Base-by-base conservation (phyloP, 1,139 yeast genomes). In the Chernovozyma aurita region DNA sequence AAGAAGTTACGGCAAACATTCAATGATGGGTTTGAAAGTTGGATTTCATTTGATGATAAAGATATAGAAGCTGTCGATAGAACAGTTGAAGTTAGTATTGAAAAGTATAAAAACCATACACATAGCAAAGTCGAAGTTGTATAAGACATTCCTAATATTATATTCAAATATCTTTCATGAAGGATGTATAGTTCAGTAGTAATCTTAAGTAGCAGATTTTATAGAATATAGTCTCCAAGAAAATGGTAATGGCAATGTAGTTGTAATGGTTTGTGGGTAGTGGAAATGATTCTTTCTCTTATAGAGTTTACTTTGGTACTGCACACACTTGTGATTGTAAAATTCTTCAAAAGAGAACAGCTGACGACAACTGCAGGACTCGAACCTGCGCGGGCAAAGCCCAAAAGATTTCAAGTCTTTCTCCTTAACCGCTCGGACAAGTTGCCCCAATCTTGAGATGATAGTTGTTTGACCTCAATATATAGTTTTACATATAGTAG, bases 321-420 rank as follows among this genome's bases (percentile, higher is more conserved):
- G 22, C 22, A 20, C 6, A 6, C 22, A 20, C 6, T 7, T 20
- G 6, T 9, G 22, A 20, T 20, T 20, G 9, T 9, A 7, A 20
- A 9, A 20, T 20, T 20, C 6, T 6, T 6, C 6, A 20, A 20
- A 7, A 20, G 9, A 20, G 9, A 55, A 59, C 57, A 59, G 49
- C 53, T 48, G 50, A 45, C 73, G 76, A 70, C 74, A 68, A 63
- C 74, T 66, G 74, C 76, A 69, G 74, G 76, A 68, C 59, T 70
- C 76, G 75, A 69, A 69, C 76, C 74, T 68, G 74, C 74, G 75
- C 73, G 74, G 74, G 74, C 76, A 63, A 50, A 67, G 74, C 74
- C 75, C 76, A 70, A 69, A 65, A 70, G 75, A 68, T 68, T 68
- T 69, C 74, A 61, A 70, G 68, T 69, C 76, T 70, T 65, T 69